A percentile compares a stretch with the other conserved stretches of the same genome.
These are phyloP conservation scores for Lasiodiplodia theobromae DNA, from an alignment of 2,329 filamentous ascomycete species.

Conservation along the genomic window DNA sequence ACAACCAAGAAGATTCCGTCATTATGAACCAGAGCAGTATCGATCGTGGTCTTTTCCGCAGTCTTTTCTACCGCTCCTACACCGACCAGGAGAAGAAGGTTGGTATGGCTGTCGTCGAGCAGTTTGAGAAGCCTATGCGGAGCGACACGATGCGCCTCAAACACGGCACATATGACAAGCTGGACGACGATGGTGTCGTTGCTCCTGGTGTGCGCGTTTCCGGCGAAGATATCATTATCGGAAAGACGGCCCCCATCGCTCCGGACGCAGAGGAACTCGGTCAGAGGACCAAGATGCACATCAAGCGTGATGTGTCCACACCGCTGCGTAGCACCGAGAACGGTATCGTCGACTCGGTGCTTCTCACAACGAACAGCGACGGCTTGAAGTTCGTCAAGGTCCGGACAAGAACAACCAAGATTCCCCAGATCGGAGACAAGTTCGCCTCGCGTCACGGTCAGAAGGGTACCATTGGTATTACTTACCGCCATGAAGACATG, in stretches of 20 bases:
- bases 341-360: slow-evolving; percentile 92
- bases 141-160: slow-evolving; percentile 90
- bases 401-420: slow-evolving; percentile 94
- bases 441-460: slow-evolving; percentile 99
- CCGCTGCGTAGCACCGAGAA: slow-evolving; percentile 94
- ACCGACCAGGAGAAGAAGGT: slow-evolving; percentile 97
- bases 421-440: slow-evolving; percentile 98
- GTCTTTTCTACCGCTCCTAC: slow-evolving; percentile 97
- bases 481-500: slow-evolving; percentile 98
- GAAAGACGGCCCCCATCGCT: slow-evolving; percentile 94
- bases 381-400: slow-evolving; percentile 97
- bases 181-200: slow-evolving; percentile 95
- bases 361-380: slow-evolving; percentile 93
- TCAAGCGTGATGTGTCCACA: slow-evolving; percentile 94
- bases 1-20: slow-evolving; percentile 99
- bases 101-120: slow-evolving; percentile 89
- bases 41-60: slow-evolving; percentile 95
- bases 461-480: slow-evolving; percentile 99
- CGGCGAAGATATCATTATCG: slow-evolving; percentile 98
- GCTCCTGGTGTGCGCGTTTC: slow-evolving; percentile 93
- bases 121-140: slow-evolving; percentile 93
- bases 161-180: slow-evolving; percentile 95
- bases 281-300: slow-evolving; percentile 86
- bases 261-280: slow-evolving; percentile 93
- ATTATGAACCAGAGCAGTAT: slow-evolving; percentile 99